These are phyloP conservation scores for Tolypocladium tropicale DNA, from an alignment of 2,329 filamentous ascomycete species.

Conservation along the genomic window DNA sequence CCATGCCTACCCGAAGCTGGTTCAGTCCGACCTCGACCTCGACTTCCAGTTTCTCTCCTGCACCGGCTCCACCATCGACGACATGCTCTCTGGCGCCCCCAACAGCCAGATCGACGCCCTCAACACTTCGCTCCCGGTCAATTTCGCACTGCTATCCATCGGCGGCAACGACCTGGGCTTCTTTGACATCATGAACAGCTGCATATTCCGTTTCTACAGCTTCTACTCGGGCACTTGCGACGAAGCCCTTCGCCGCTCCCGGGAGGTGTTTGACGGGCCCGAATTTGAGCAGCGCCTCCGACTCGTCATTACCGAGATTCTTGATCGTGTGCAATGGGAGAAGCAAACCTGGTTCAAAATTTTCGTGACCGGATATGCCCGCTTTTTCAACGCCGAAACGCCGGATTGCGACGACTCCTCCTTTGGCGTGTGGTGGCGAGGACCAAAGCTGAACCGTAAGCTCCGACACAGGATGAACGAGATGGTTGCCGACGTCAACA, in stretches of 20 bases:
- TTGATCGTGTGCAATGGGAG: constrained; percentile 33
- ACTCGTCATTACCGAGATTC: constrained; percentile 30
- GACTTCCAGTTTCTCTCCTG: constrained; percentile 36
- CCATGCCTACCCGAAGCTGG: constrained; percentile 30
- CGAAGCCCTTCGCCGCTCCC: constrained; percentile 24
- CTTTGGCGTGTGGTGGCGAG: constrained; percentile 35
- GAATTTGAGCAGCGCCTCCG: constrained; percentile 28
- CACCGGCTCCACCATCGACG: constrained; percentile 30
- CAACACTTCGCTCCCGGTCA: constrained; percentile 23
- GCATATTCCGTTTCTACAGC: constrained; percentile 38
- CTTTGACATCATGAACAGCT: constrained; percentile 39
- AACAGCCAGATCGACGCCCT: constrained; percentile 31
- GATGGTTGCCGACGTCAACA: constrained; percentile 32
- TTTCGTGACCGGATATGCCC: constrained; percentile 36
- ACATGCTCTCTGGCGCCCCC: constrained; percentile 25
- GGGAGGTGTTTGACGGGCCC: constrained; percentile 19
- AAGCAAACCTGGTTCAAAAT: constrained; percentile 30
- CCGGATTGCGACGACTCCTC: constrained; percentile 31
- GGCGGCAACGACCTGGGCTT: constrained; percentile 40
- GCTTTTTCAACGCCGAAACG: constrained; percentile 36
- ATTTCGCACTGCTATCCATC: constrained; percentile 36
- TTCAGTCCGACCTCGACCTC: constrained; percentile 24
- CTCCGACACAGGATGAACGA: constrained; percentile 30
- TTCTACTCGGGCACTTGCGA: constrained; percentile 36
- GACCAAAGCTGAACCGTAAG: constrained; percentile 27